These are phyloP conservation scores for Phellopilus nigrolimitatus DNA, from an alignment of 1,284 basidiomycete genomes.

Conservation along the genomic window DNA sequence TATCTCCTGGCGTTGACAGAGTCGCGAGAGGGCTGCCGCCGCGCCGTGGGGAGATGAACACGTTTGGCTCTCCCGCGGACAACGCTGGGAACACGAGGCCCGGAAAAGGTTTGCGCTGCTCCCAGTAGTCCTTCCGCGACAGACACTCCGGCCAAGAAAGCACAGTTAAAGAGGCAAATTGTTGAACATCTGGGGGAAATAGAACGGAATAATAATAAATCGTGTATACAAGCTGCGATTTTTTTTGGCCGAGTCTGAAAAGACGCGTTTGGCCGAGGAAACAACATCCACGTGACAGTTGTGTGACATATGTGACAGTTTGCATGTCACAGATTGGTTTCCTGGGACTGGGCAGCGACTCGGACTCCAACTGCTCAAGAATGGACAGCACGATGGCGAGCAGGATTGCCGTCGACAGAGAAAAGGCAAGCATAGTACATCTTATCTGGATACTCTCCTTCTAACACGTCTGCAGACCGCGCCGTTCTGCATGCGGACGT, in stretches of 20 bases:
- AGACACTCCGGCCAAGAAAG: too few relatives aligned
- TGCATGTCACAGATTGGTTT: not conserved
- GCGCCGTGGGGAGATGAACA: not conserved
- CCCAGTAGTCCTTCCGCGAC: too few relatives aligned
- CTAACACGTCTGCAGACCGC: constrained; percentile 44
- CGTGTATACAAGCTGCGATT: too few relatives aligned
- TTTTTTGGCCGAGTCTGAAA: too few relatives aligned
- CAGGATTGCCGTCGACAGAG: constrained; percentile 33
- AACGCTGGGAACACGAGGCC: constrained; percentile 12
- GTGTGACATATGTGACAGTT: not conserved
- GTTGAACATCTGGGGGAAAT: too few relatives aligned
- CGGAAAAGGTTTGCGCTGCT: too few relatives aligned
- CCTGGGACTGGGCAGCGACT: not conserved
- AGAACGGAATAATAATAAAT: too few relatives aligned
- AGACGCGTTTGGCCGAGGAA: too few relatives aligned
- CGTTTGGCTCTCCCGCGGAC: not conserved
- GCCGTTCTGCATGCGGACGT: constrained; percentile 75
- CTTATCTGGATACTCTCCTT: not conserved
- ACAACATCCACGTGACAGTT: too few relatives aligned
- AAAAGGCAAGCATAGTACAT: constrained; percentile 30
- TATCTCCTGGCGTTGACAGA: not conserved
- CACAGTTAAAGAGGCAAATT: too few relatives aligned
- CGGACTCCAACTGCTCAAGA: not conserved
- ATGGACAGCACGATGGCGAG: constrained; percentile 5
- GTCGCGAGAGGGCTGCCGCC: not conserved